Base-by-base conservation (phyloP, 148 eudicot species). In the Camellia sinensis region DNA sequence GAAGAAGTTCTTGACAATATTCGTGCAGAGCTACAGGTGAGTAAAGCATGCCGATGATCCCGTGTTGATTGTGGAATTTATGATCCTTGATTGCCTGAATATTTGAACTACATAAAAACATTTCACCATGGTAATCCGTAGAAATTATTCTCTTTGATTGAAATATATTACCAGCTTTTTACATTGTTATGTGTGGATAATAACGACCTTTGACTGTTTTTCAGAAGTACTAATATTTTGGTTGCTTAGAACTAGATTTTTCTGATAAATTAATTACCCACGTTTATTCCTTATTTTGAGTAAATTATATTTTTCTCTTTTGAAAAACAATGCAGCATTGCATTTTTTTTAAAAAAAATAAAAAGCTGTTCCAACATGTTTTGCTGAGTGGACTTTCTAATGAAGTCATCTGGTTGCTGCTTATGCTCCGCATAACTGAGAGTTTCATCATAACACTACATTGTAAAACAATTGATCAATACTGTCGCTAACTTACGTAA, bases 1-100 rank as follows among this genome's bases (percentile, higher is more conserved):
- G 92, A 86, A 29, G 91, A 89, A 79, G 97, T 90, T 83, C 92
- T 96, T 60, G 92, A 92, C 81, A 84, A 81, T 65, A 88, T 96
- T 71, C 91, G 93, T 70, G 82, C 86, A 60, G 89, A 91, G 21
- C 90, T 96, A 76, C 87, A 89, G 95, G 99, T 94, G 84, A 85
- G 80, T 54, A 41, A 60, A 22, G 48, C 54, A 22, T 65, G 60
- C 70, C 48, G 17, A 13, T 77, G 56, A 48, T 50, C 21, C 29
- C 22, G 41, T 65, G 21, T 29, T 65, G 41, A 4, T 64, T 7
- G 18, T 48, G 48, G 3, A 15, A 29, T 48, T 41, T 15, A 21
- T 50, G 57, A 21, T 1, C 61, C 40, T 54, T 74, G 13, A 74
- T 29, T 74, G 44, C 44, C 19, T 21, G 18, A 71, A 13, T 60